Evolutionary conservation across 106 monocot genomes (phyloP).

Genomic region (Allium cepa): DNA sequence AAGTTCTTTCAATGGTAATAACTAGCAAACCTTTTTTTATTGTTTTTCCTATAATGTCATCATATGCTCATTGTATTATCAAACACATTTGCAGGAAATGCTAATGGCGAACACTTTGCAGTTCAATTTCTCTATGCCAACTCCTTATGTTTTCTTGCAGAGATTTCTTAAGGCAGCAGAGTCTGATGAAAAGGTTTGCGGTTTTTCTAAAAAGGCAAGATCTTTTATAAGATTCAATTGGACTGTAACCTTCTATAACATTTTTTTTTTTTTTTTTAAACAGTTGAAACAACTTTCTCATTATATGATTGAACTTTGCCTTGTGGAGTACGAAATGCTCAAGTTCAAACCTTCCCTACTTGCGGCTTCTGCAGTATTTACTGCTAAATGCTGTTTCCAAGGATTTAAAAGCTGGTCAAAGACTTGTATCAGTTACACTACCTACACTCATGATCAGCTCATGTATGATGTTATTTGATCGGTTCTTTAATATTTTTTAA

Average conservation of each 20-base stretch:
- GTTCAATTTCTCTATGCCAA: conserved; percentile 83
- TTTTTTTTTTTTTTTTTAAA: background rate
- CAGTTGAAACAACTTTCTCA: conserved; percentile 35
- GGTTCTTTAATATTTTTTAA: background rate
- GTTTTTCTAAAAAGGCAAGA: background rate
- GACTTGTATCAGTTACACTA: conserved; percentile 45
- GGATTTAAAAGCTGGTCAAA: conserved; percentile 60
- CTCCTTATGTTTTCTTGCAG: conserved; percentile 84
- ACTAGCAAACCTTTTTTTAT: conserved; percentile 11
- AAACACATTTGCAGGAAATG: conserved; percentile 35
- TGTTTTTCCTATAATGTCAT: background rate
- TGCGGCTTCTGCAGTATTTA: conserved; percentile 85
- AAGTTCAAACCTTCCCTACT: conserved; percentile 65
- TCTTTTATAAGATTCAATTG: too few relatives aligned
- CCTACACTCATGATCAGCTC: conserved; percentile 70
- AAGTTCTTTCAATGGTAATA: conserved; percentile 68
- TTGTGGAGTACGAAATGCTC: conserved; percentile 83
- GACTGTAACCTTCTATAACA: too few relatives aligned
- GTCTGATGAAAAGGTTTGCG: conserved; percentile 54
- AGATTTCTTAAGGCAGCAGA: conserved; percentile 84
- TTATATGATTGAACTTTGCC: conserved; percentile 52
- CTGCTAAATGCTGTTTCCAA: conserved; percentile 66
- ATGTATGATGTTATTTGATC: conserved; percentile 24
- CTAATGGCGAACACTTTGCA: conserved; percentile 67
- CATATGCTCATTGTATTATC: background rate